Conservation (phyloP, 257 asterid species). For the Agastache rugosa region DNA sequence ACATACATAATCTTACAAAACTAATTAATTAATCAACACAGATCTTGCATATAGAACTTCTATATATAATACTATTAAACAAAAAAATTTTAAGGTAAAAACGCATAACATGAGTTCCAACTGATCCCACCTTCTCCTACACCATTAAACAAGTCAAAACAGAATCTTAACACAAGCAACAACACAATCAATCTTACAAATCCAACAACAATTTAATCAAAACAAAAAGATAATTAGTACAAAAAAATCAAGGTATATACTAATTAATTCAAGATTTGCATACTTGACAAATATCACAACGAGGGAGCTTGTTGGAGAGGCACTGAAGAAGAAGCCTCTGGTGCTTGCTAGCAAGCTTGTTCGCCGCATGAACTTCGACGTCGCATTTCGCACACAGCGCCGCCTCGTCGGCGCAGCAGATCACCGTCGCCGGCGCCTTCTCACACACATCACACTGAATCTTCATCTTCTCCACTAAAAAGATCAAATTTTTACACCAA, state of each 20-base stretch:
- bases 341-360: slow-evolving; percentile 95
- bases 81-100: not conserved
- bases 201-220: not conserved
- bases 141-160: not conserved
- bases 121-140: not conserved
- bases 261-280: not conserved
- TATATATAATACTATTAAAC: too few species aligned
- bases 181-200: not conserved
- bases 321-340: slow-evolving; percentile 87
- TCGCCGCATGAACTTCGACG: slow-evolving; percentile 89
- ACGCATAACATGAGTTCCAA: not conserved
- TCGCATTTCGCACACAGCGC: slow-evolving; percentile 89
- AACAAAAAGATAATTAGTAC: not conserved
- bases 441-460: slow-evolving; percentile 99
- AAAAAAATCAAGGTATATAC: not conserved
- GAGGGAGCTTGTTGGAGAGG: slow-evolving; percentile 88
- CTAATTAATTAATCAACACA: not conserved
- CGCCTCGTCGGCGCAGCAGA: slow-evolving; percentile 99
- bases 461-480: slow-evolving; percentile 61
- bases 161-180: not conserved
- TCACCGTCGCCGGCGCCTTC: slow-evolving; percentile 91
- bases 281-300: slow-evolving; percentile 97
- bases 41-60: not conserved
- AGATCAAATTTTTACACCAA: slow-evolving; percentile 18
- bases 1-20: not conserved